These are phyloP conservation scores for Durusdinium trenchii DNA, from an alignment of 73 alveolate genomes.

Conservation along the genomic window DNA sequence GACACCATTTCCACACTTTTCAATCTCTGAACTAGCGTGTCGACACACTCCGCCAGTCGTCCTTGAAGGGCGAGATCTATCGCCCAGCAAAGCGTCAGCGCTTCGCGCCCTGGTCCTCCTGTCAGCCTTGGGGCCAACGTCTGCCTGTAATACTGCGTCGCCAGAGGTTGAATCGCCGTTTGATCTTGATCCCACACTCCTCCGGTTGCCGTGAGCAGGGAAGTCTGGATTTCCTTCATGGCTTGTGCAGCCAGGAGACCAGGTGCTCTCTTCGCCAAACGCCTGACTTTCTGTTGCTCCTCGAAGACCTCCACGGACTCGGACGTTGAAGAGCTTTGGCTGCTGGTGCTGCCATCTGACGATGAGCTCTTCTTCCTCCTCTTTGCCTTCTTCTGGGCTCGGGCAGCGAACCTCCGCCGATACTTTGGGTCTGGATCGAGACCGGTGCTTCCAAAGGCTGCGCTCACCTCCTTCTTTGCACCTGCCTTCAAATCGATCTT, in stretches of 20 bases:
- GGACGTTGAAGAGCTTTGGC: background rate
- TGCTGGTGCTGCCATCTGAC: background rate
- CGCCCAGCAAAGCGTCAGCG: background rate
- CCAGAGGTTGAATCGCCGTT: background rate
- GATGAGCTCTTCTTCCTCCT: background rate
- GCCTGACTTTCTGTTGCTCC: background rate
- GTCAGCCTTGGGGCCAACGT: background rate
- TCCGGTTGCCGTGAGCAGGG: background rate
- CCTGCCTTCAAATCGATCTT: background rate
- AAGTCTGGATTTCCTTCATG: background rate
- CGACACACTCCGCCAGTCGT: background rate
- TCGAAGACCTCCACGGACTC: background rate
- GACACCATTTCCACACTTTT: background rate
- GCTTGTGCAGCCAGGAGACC: background rate
- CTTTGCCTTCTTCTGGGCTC: background rate
- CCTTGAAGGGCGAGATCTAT: background rate
- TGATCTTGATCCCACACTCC: background rate
- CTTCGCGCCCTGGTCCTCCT: background rate
- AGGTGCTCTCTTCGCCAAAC: background rate
- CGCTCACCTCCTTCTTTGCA: background rate
- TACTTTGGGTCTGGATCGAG: background rate
- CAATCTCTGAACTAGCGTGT: background rate
- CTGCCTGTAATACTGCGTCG: background rate
- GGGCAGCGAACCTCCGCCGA: background rate
- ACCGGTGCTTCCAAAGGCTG: background rate